Conservation (phyloP, 805 yeast species). For the Wickerhamomyces canadensis region DNA sequence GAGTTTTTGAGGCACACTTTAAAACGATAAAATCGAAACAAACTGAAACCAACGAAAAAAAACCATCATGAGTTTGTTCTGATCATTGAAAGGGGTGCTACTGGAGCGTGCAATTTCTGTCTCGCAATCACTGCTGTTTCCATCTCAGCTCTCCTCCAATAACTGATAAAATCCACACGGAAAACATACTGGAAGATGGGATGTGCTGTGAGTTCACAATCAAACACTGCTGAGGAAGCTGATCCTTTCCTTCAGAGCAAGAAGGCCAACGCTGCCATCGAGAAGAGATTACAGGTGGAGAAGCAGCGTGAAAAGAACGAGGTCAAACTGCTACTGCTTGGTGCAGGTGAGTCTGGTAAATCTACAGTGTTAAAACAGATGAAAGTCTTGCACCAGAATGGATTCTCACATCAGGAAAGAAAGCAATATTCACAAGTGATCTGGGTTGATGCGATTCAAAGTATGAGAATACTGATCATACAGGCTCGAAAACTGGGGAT, state of each 20-base stretch:
- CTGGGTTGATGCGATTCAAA: conserved; percentile 87
- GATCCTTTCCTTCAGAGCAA: conserved; percentile 50
- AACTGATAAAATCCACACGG: no score
- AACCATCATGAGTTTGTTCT: no score
- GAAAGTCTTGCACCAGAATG: conserved; percentile 78
- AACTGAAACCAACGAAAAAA: no score
- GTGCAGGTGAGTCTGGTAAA: conserved; percentile 95
- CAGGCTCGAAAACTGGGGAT: conserved; percentile 68
- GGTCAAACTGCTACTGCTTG: conserved; percentile 70
- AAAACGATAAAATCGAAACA: no score
- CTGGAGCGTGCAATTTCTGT: no score
- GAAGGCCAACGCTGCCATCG: conserved; percentile 56
- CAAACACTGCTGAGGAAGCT: conserved; percentile 32
- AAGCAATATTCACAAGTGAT: conserved; percentile 78
- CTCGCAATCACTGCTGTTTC: no score
- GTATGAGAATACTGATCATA: conserved; percentile 73
- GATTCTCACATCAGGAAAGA: conserved; percentile 77
- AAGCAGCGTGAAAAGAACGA: conserved; percentile 51
- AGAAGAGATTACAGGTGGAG: conserved; percentile 49
- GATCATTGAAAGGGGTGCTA: no score
- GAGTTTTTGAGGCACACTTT: no score
- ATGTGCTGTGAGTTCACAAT: conserved; percentile 52
- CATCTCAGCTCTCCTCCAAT: no score
- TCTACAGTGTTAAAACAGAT: conserved; percentile 89
- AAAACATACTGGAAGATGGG: conserved; percentile 45